These are phyloP conservation scores for Penicillium sp. DNA, from an alignment of 2,329 filamentous ascomycete species.

Conservation along the genomic window DNA sequence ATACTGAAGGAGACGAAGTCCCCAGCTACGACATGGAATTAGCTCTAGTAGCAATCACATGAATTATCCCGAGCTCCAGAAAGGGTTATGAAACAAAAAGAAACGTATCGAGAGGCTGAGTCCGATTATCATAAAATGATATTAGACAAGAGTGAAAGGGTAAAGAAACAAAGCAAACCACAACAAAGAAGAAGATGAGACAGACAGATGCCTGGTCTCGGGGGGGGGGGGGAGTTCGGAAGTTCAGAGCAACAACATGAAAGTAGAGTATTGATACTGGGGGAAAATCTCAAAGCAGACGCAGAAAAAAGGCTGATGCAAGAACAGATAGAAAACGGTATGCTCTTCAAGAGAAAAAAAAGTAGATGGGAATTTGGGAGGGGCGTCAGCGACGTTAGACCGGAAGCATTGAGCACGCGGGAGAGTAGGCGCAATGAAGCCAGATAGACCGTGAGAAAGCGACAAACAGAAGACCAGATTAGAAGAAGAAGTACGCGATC, in stretches of 20 bases:
- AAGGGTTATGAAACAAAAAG: conserved; percentile 21
- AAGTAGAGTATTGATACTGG: conserved; percentile 22
- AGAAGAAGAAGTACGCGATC: conserved; percentile 96
- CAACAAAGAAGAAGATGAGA: conserved; percentile 4
- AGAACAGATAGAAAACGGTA: conserved; percentile 23
- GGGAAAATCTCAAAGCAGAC: conserved; percentile 14
- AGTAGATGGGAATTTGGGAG: conserved; percentile 22
- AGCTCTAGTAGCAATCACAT: conserved; percentile 7
- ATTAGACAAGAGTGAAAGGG: conserved; percentile 24
- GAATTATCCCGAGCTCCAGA: conserved; percentile 14
- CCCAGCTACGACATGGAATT: neutral
- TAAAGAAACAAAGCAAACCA: conserved; percentile 11
- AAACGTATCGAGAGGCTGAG: conserved; percentile 20
- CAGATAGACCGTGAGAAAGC: conserved; percentile 7
- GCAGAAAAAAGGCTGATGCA: conserved; percentile 28
- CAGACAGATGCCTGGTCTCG: neutral
- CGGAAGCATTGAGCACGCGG: conserved; percentile 20
- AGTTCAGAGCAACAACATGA: conserved; percentile 2
- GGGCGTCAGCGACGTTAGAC: conserved; percentile 26
- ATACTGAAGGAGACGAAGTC: neutral
- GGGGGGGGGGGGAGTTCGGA: neutral
- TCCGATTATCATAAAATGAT: conserved; percentile 27
- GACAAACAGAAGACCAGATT: conserved; percentile 29
- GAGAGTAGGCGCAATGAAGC: conserved; percentile 6
- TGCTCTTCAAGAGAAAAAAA: conserved; percentile 27